phyloP scores from a whole-genome alignment of 2,329 filamentous ascomycete species.

The Hymenoscyphus repandus region DNA sequence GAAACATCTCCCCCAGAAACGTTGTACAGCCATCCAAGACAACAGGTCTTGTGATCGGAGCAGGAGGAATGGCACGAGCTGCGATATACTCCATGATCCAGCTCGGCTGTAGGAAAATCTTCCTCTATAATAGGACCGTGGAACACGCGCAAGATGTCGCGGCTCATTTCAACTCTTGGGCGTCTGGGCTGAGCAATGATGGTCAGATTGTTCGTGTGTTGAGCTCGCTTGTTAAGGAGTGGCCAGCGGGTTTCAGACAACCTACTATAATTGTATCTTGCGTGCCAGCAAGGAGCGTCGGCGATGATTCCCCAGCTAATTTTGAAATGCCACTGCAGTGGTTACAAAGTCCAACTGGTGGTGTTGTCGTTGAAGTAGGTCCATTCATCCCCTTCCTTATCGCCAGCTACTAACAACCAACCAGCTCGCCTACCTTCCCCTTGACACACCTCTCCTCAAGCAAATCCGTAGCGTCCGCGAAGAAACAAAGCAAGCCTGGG shows the following conservation, averaged over 20 bases:
- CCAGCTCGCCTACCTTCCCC: constrained; percentile 62
- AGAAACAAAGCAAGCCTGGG: constrained; percentile 58
- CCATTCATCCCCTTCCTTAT: too few relatives aligned
- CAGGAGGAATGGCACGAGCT: constrained; percentile 72
- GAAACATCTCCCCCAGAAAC: constrained; percentile 68
- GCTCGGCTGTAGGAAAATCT: constrained; percentile 69
- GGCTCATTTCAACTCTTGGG: constrained; percentile 58
- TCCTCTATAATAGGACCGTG: constrained; percentile 66
- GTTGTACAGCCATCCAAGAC: constrained; percentile 46
- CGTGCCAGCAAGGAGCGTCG: constrained; percentile 65
- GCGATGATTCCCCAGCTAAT: constrained; percentile 58
- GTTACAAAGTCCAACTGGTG: constrained; percentile 68
- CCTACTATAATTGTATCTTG: constrained; percentile 74
- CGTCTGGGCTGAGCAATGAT: constrained; percentile 24
- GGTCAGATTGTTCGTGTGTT: constrained; percentile 43
- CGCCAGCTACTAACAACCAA: constrained; percentile 1
- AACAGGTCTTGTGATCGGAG: constrained; percentile 54
- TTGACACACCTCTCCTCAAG: constrained; percentile 64
- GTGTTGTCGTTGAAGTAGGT: constrained; percentile 61
- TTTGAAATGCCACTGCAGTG: constrained; percentile 65
- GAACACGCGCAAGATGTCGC: constrained; percentile 61
- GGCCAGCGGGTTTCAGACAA: constrained; percentile 57
- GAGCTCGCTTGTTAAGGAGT: constrained; percentile 50
- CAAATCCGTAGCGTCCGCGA: constrained; percentile 50
- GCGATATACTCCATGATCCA: constrained; percentile 75